phyloP scores from a whole-genome alignment of 164 flowering plant genomes.

The Houttuynia cordata region DNA sequence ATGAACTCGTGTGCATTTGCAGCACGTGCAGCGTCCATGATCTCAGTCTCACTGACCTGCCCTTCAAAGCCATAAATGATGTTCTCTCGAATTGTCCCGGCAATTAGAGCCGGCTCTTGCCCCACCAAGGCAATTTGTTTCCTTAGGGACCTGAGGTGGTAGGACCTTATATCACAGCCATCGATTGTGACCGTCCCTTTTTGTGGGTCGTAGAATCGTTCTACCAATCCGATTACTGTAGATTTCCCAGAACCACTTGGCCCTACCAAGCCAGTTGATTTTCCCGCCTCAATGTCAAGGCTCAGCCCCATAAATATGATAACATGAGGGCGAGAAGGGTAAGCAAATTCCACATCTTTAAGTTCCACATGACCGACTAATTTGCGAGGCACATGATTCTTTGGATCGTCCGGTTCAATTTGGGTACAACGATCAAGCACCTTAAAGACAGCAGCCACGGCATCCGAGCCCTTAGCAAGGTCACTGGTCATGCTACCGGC shows the following conservation, averaged over 20 bases:
- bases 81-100: constrained; percentile 33
- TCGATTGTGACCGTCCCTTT: constrained; percentile 75
- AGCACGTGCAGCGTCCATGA: constrained; percentile 26
- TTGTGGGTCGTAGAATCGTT: constrained; percentile 80
- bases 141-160: constrained; percentile 63
- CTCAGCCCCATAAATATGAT: constrained; percentile 62
- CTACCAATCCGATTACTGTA: constrained; percentile 75
- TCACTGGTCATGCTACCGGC: constrained; percentile 86
- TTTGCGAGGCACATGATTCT: constrained; percentile 34
- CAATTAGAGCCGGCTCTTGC: constrained; percentile 86
- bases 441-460: constrained; percentile 57
- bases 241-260: constrained; percentile 98
- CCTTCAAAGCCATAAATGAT: constrained; percentile 35
- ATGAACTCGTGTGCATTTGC: constrained; percentile 47
- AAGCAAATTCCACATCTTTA: constrained; percentile 77
- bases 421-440: constrained; percentile 48
- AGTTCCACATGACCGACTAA: constrained; percentile 84
- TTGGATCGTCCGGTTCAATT: constrained; percentile 63
- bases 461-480: constrained; percentile 60
- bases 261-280: constrained; percentile 90
- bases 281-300: constrained; percentile 78
- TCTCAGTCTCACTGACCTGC: constrained; percentile 25
- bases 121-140: constrained; percentile 77
- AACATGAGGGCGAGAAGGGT: constrained; percentile 70
- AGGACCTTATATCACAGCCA: constrained; percentile 65